Evolutionary conservation across 805 yeast genomes (phyloP), one percentile per base, ranked within the genome.

Genomic region (Blastobotrys robertii): DNA sequence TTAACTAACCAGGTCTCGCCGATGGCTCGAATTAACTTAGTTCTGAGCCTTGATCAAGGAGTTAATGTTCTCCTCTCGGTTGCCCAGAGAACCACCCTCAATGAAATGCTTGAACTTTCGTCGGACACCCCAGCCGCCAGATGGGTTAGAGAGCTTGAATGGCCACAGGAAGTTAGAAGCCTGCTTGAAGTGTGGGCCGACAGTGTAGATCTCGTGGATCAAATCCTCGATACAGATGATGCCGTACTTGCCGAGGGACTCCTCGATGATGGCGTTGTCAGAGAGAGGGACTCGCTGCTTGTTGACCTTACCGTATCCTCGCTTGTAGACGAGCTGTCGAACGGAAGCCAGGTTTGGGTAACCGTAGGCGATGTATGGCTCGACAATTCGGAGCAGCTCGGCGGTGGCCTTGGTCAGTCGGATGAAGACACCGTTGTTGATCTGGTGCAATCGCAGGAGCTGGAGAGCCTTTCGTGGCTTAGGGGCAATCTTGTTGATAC

Each of bases 401-500:
- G 74, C 59, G 64, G 87, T 81, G 56, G 87, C 86, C 74, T 80
- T 80, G 74, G 85, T 80, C 55, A 80, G 73, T 70, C 76, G 78
- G 63, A 80, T 81, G 59, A 80, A 80, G 50, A 79, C 84, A 74
- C 83, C 87, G 58, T 83, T 75, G 74, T 80, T 80, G 67, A 80
- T 79, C 69, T 81, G 86, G 63, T 79, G 76, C 64, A 80, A 76
- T 72, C 87, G 77, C 66, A 80, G 72, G 62, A 80, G 73, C 69
- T 80, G 52, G 25, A 74, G 83, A 64, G 88, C 95, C 84, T 88
- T 88, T 84, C 96, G 87, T 80, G 96, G 95, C 83, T 88, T 88
- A 66, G 97, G 96, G 67, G 96, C 84, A 63, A 88, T 86, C 83
- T 87, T 88, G 88, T 77, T 84, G 72, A 88, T 85, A 88, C 97